phyloP scores from a whole-genome alignment of 495 filamentous ascomycete species.

The Evernia prunastri region DNA sequence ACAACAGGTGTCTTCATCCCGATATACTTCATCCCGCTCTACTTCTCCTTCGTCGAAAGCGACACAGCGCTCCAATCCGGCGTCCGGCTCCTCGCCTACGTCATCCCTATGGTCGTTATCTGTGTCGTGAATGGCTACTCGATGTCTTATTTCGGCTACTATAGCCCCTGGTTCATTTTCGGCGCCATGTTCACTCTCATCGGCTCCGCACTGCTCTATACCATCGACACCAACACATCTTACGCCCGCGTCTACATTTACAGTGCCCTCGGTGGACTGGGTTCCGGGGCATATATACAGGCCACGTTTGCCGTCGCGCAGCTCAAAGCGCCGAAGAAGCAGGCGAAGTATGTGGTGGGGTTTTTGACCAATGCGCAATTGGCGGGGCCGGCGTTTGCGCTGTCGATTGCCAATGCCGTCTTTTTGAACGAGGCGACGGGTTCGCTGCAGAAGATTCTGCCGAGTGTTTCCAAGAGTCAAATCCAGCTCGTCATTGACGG shows the following conservation, averaged over 20 bases:
- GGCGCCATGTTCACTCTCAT: not conserved
- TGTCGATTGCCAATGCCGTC: not conserved
- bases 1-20: conserved; percentile 15
- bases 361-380: not conserved
- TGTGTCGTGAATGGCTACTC: conserved; percentile 15
- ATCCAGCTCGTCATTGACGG: not conserved
- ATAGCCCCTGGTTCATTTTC: conserved; percentile 19
- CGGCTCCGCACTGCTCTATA: not conserved
- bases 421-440: not conserved
- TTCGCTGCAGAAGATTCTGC: not conserved
- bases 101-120: conserved; percentile 16
- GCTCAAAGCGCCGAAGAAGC: not conserved
- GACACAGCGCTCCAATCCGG: conserved; percentile 13
- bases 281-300: not conserved
- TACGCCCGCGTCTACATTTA: not conserved
- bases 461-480: not conserved
- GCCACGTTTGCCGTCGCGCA: not conserved
- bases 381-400: not conserved
- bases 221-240: not conserved
- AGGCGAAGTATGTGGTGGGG: not conserved
- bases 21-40: conserved; percentile 38
- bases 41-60: conserved; percentile 44
- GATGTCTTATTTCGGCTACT: conserved; percentile 7
- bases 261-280: not conserved
- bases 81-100: not conserved